phyloP scores from a whole-genome alignment of 2,329 filamentous ascomycete species.

The Aspergillus calidoustus region DNA sequence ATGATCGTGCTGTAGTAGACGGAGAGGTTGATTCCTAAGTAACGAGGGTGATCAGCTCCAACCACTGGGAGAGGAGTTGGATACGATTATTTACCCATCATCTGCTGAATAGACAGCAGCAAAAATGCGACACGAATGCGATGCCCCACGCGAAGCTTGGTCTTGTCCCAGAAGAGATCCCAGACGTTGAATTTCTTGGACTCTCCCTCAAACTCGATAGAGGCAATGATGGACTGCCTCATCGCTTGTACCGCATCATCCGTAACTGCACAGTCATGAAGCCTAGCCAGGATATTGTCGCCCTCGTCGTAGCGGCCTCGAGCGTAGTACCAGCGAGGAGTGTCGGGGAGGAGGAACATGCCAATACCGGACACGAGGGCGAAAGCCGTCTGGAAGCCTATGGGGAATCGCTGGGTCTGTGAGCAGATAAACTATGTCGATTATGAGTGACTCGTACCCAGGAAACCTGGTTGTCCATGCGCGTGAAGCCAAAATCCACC shows the following conservation, averaged over 20 bases:
- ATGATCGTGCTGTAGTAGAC: conserved; percentile 8
- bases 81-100: conserved; percentile 2
- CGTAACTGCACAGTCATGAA: background rate
- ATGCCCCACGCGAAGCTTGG: background rate
- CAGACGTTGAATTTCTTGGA: background rate
- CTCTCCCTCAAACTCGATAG: conserved; percentile 6
- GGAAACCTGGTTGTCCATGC: conserved; percentile 3
- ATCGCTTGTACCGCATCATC: background rate
- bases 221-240: background rate
- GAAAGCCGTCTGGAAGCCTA: background rate
- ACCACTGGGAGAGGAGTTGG: too few species aligned
- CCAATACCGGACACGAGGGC: conserved; percentile 1
- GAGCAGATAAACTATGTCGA: background rate
- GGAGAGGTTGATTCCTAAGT: conserved; percentile 3
- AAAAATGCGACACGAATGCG: conserved; percentile 3
- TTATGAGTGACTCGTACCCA: background rate
- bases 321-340: conserved; percentile 10
- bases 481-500: conserved; percentile 9
- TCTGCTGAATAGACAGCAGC: conserved; percentile 3
- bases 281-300: background rate
- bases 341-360: conserved; percentile 5
- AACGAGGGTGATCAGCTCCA: background rate
- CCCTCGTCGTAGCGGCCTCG: conserved; percentile 1
- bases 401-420: background rate
- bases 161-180: conserved; percentile 4